phyloP scores from a whole-genome alignment of 2,329 filamentous ascomycete genomes.

The Aspergillus ibericus region DNA sequence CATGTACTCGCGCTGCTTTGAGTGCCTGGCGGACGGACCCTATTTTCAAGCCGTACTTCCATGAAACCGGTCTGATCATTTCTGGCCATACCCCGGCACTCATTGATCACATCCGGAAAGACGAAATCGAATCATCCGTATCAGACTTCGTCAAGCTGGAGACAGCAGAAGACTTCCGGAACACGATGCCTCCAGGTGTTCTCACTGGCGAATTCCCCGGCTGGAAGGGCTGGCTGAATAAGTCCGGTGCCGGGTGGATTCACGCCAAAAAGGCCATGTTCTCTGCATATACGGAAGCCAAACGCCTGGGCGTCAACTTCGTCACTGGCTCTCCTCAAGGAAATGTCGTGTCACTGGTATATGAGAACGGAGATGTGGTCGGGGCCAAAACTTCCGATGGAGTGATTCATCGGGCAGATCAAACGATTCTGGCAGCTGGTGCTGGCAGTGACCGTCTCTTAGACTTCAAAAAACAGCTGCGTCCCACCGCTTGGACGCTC shows the following conservation, averaged over 20 bases:
- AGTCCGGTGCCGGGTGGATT: conserved; percentile 53
- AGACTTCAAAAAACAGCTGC: conserved; percentile 53
- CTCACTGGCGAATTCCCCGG: conserved; percentile 51
- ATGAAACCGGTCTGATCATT: conserved; percentile 45
- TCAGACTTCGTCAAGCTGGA: conserved; percentile 38
- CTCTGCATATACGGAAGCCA: conserved; percentile 48
- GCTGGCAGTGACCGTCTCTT: conserved; percentile 50
- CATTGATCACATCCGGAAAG: conserved; percentile 40
- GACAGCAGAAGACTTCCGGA: conserved; percentile 48
- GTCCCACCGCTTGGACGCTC: conserved; percentile 57
- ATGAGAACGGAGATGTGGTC: conserved; percentile 38
- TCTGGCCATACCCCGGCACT: conserved; percentile 45
- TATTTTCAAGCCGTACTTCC: conserved; percentile 48
- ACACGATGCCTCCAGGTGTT: conserved; percentile 54
- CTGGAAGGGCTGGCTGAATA: conserved; percentile 52
- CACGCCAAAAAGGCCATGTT: conserved; percentile 52
- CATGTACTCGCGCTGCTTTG: conserved; percentile 30
- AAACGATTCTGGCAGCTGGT: conserved; percentile 52
- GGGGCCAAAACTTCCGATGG: conserved; percentile 50
- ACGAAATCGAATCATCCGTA: conserved; percentile 34
- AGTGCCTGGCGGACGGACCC: conserved; percentile 47
- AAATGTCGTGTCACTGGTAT: conserved; percentile 41
- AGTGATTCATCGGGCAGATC: conserved; percentile 41
- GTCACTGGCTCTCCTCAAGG: conserved; percentile 44
- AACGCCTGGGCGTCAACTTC: conserved; percentile 49